These are phyloP conservation scores for Lindgomyces ingoldianus DNA, from an alignment of 495 filamentous ascomycete species.

Conservation along the genomic window DNA sequence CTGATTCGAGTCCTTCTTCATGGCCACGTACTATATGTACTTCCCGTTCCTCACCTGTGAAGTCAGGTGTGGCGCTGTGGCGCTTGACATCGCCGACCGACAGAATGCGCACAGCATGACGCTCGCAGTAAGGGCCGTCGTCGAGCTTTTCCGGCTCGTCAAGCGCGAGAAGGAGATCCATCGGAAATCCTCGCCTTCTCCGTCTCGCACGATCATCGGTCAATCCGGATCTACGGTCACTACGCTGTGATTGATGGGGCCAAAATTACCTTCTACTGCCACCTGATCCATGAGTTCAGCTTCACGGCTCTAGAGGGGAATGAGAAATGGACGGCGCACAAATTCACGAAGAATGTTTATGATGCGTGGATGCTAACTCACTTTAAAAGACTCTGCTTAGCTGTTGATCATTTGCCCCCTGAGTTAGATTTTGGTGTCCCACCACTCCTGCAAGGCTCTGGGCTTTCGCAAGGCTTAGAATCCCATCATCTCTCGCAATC, in stretches of 20 bases:
- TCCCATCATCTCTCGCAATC: constrained; percentile 3
- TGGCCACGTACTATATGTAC: constrained; percentile 43
- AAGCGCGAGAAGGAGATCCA: neutral
- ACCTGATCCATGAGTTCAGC: constrained; percentile 35
- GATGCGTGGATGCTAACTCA: neutral
- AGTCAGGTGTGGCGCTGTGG: constrained; percentile 44
- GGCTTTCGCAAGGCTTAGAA: constrained; percentile 16
- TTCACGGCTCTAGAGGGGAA: constrained; percentile 30
- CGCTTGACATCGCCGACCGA: constrained; percentile 44
- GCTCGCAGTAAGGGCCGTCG: neutral
- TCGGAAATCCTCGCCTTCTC: constrained; percentile 45
- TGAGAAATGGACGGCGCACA: neutral
- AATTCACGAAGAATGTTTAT: neutral
- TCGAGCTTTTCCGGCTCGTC: neutral
- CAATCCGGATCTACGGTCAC: neutral
- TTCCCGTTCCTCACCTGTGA: constrained; percentile 48
- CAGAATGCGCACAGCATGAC: constrained; percentile 41
- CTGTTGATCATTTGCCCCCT: neutral
- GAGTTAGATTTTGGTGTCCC: constrained; percentile 5
- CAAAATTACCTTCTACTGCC: constrained; percentile 36
- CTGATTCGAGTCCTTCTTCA: constrained; percentile 27
- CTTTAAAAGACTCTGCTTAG: neutral
- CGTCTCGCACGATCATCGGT: constrained; percentile 28
- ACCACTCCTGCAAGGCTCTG: constrained; percentile 12
- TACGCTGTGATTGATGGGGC: neutral